Evolutionary conservation across 352 stramenopile genomes (phyloP).

Genomic region (Pythium aristosporum): DNA sequence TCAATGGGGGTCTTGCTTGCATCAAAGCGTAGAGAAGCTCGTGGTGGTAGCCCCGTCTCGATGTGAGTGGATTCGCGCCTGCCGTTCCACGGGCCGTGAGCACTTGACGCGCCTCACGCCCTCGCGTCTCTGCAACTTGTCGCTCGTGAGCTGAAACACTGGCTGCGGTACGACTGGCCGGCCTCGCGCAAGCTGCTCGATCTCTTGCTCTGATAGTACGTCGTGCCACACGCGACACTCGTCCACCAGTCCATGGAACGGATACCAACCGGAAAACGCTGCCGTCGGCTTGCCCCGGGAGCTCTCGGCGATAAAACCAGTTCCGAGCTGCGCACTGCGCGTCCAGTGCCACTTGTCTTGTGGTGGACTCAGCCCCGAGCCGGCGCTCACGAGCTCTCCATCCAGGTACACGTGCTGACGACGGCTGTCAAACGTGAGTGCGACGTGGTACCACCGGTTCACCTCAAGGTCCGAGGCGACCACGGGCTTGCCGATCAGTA

Average conservation of each 20-base stretch:
- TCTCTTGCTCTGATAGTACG: not conserved
- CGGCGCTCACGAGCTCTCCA: conserved; percentile 1
- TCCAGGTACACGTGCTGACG: conserved; percentile 17
- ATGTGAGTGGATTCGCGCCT: not conserved
- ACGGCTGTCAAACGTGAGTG: conserved; percentile 8
- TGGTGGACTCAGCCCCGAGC: not conserved
- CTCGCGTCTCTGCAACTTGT: not conserved
- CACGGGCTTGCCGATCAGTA: conserved; percentile 12
- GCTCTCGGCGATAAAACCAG: conserved; percentile 6
- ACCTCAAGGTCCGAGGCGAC: conserved; percentile 1
- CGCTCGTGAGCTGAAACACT: conserved; percentile 4
- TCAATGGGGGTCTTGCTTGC: too few relatives aligned
- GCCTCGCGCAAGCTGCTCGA: conserved; percentile 7
- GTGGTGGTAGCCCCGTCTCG: not conserved
- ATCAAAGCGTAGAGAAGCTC: not conserved
- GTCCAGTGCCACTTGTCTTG: conserved; percentile 19
- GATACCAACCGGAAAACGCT: conserved; percentile 7
- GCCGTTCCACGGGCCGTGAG: conserved; percentile 4
- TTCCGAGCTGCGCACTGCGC: conserved; percentile 6
- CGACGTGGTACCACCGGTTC: conserved; percentile 17
- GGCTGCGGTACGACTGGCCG: not conserved
- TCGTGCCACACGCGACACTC: conserved; percentile 17
- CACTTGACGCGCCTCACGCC: conserved; percentile 1
- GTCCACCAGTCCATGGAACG: conserved; percentile 15
- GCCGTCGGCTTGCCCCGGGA: conserved; percentile 7